Evolutionary conservation across 2,329 filamentous ascomycete genomes (phyloP).

Genomic region (Chalaropsis thielavioides): DNA sequence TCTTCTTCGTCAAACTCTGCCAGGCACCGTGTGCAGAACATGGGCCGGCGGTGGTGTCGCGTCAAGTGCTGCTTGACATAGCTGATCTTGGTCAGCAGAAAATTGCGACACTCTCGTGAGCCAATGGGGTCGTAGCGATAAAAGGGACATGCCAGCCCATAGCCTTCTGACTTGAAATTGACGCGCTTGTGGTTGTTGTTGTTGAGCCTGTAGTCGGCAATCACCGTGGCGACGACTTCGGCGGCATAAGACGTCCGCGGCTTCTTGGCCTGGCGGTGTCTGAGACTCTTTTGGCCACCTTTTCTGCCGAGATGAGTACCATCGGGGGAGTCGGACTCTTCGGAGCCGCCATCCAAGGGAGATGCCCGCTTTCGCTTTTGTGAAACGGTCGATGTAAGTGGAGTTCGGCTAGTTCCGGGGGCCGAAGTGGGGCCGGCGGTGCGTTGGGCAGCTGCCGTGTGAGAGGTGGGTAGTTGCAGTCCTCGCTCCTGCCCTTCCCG

Average conservation of each 20-base stretch:
- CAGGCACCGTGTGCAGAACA: constrained; percentile 21
- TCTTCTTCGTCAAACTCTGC: constrained; percentile 17
- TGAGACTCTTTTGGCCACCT: background rate
- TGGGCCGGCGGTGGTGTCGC: constrained; percentile 20
- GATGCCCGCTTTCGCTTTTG: constrained; percentile 3
- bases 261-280: constrained; percentile 6
- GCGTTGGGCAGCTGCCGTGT: background rate
- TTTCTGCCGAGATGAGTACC: background rate
- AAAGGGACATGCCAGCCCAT: constrained; percentile 20
- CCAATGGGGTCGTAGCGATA: constrained; percentile 20
- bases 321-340: constrained; percentile 9
- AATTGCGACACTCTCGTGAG: constrained; percentile 20
- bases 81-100: constrained; percentile 20
- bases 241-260: background rate
- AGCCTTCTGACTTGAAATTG: constrained; percentile 13
- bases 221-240: background rate
- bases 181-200: constrained; percentile 12
- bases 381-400: background rate
- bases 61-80: constrained; percentile 23
- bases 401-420: background rate
- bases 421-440: background rate
- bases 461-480: background rate
- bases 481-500: background rate
- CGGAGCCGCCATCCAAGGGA: background rate
- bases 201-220: background rate